phyloP scores from a whole-genome alignment of 2,329 filamentous ascomycete species.

The Calycina herbarum region DNA sequence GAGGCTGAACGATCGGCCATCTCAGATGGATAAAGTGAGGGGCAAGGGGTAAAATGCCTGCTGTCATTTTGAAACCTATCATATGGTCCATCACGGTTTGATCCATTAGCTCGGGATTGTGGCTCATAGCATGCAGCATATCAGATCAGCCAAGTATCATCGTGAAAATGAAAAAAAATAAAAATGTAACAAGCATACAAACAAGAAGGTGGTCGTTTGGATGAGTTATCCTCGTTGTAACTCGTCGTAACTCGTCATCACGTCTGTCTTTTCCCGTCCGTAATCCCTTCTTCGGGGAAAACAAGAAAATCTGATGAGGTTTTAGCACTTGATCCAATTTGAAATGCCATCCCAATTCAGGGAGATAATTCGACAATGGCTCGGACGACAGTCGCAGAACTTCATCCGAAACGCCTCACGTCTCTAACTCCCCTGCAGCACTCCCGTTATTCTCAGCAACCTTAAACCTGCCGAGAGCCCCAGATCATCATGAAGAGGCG shows the following conservation, averaged over 20 bases:
- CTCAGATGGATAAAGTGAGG: background rate
- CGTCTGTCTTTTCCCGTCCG: background rate
- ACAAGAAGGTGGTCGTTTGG: background rate
- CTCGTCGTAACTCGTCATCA: background rate
- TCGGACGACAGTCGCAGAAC: conserved; percentile 9
- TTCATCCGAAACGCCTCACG: conserved; percentile 12
- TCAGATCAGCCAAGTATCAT: background rate
- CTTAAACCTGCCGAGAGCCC: background rate
- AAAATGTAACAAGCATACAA: background rate
- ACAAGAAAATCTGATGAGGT: too few relatives aligned
- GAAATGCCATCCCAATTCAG: background rate
- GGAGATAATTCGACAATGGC: background rate
- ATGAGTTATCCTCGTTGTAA: background rate
- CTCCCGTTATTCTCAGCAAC: background rate
- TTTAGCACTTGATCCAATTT: background rate
- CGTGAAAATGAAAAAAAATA: background rate
- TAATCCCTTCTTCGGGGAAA: background rate
- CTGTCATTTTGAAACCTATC: conserved; percentile 9
- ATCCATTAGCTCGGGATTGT: conserved; percentile 10
- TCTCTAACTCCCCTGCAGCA: conserved; percentile 4
- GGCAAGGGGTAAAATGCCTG: conserved; percentile 2
- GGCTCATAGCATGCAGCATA: background rate
- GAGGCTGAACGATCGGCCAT: background rate
- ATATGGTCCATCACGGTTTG: conserved; percentile 5
- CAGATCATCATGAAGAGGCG: background rate